A percentile compares a stretch with the other conserved stretches of the same genome.
Conservation (phyloP, 1,284 basidiomycete genomes). For the Rhodotorula glutinis region DNA sequence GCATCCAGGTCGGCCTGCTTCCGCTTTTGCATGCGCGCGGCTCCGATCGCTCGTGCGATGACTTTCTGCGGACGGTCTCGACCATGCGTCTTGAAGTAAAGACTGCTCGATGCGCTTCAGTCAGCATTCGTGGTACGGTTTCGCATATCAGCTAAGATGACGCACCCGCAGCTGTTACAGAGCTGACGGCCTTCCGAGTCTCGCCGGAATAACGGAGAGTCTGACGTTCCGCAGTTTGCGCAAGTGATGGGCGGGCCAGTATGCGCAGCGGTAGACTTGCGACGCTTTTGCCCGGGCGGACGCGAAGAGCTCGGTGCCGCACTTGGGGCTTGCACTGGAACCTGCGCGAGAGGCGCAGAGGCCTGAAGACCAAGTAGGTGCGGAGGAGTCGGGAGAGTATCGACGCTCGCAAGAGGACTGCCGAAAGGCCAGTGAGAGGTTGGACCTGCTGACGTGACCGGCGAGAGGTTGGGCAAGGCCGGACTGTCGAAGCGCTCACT, state of each 20-base stretch:
- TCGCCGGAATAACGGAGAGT: conserved; percentile 84
- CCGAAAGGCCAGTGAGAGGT: background rate
- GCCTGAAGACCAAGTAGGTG: background rate
- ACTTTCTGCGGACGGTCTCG: conserved; percentile 29
- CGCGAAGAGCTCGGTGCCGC: background rate
- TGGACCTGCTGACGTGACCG: background rate
- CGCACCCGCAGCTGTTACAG: conserved; percentile 65
- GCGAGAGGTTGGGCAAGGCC: background rate
- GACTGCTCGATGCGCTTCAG: background rate
- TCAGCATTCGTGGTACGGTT: background rate
- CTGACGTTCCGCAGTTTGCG: conserved; percentile 86
- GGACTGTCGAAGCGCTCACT: conserved; percentile 5
- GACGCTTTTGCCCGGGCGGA: conserved; percentile 5
- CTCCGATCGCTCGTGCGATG: conserved; percentile 25
- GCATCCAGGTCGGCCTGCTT: conserved; percentile 9
- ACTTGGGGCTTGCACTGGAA: too few relatives aligned
- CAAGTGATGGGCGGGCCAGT: conserved; percentile 51
- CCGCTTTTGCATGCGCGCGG: conserved; percentile 27
- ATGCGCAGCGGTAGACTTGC: conserved; percentile 5
- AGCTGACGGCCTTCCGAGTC: conserved; percentile 83
- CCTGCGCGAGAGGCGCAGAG: background rate
- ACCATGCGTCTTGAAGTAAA: conserved; percentile 33
- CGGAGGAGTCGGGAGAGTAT: background rate
- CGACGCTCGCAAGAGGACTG: background rate
- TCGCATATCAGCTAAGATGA: background rate